Evolutionary conservation across 192 early-diverging fungal species (phyloP), one percentile per base, ranked within the genome.

Genomic region (Podila epigama): DNA sequence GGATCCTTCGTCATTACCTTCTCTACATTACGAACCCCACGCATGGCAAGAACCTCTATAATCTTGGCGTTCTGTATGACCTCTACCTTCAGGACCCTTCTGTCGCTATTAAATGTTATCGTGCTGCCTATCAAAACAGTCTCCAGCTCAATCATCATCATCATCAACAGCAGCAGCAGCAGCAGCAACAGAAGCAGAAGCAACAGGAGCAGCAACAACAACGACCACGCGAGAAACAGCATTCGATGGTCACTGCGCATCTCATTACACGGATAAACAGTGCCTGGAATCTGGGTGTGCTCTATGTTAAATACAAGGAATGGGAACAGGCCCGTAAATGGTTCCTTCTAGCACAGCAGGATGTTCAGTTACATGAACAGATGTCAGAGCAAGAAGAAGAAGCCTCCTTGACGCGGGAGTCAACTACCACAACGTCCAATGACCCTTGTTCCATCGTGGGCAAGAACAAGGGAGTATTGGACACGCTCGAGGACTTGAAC

Each of bases 21-120:
- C 58, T 73, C 0, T 73, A 73, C 55, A 66, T 73, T 33, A 73
- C 58, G 32, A 73, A 73, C 32, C 70, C 70, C 18, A 73, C 63
- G 1, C 41, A 66, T 8, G 42, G 63, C 40, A 73, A 66, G 41
- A 73, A 73, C 58, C 59, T 73, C 10, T 73, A 73, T 6, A 73
- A 73, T n/a, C 52, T 73, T 2, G 70, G 70, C 3, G 70, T 73
- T 12, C 41, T 73, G 1, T 73, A 73, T 20, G 70, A 73, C 31
- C 25, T 73, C 12, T 56, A 60, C 31, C 33, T 73, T 31, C 39
- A 57, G 2, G 28, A 73, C 20, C 22, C 56, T 5, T n/a, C n/a
- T 8, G 65, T 73, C 16, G 70, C 70, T 1, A 32, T 44, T 22
- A 51, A 48, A 31, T 73, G 70, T 27, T 73, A 73, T 28, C 56